These are phyloP conservation scores for Solioccasus polychromus DNA, from an alignment of 768 basidiomycete genomes.

Conservation along the genomic window DNA sequence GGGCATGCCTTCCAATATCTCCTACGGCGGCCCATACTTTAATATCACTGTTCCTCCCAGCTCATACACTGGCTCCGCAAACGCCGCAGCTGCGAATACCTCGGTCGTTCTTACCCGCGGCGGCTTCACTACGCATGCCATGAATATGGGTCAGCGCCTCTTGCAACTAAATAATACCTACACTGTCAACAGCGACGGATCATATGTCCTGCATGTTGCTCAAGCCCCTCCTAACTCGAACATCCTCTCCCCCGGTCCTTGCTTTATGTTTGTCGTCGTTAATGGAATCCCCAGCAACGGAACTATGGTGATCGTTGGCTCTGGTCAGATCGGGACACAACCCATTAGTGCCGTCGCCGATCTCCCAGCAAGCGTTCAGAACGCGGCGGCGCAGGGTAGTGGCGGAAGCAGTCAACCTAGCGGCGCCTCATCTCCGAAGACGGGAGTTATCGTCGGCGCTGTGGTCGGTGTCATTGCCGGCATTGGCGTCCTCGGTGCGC, in stretches of 20 bases:
- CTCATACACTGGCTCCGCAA: constrained; percentile 63
- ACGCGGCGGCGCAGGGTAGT: constrained; percentile 39
- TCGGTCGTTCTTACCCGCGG: constrained; percentile 79
- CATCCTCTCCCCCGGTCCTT: constrained; percentile 88
- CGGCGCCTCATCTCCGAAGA: constrained; percentile 23
- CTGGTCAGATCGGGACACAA: constrained; percentile 72
- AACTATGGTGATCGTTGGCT: constrained; percentile 74
- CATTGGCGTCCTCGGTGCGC: constrained; percentile 30
- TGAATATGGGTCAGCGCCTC: constrained; percentile 89
- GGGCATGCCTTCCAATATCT: constrained; percentile 69
- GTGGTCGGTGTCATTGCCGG: constrained; percentile 31
- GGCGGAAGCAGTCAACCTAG: constrained; percentile 12
- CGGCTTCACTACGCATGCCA: constrained; percentile 83
- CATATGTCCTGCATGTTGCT: constrained; percentile 74
- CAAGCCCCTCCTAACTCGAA: constrained; percentile 85
- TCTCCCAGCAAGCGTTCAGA: constrained; percentile 39
- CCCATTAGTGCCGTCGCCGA: constrained; percentile 33
- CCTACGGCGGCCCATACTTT: constrained; percentile 83
- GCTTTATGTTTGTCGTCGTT: constrained; percentile 77
- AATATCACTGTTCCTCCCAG: constrained; percentile 66
- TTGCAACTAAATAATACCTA: constrained; percentile 85
- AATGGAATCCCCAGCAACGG: constrained; percentile 85
- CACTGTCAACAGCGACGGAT: constrained; percentile 73
- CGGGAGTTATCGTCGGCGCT: constrained; percentile 26
- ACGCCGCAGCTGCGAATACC: constrained; percentile 70